Base-by-base conservation (phyloP, 495 filamentous ascomycete species). In the Saxophila tyrrhenica region DNA sequence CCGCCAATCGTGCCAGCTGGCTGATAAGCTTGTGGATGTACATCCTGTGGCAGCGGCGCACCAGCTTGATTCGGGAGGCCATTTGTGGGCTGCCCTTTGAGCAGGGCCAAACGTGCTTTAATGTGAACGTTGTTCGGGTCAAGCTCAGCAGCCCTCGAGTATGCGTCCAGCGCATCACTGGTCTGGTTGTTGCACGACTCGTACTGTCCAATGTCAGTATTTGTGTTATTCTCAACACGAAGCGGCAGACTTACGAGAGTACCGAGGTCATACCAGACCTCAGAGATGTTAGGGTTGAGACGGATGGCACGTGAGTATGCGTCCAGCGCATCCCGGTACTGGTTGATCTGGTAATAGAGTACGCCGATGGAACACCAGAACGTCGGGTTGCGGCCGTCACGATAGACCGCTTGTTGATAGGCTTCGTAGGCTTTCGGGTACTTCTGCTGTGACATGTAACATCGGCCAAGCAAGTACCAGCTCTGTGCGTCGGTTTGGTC, bases 321-420 rank as follows among this genome's bases (percentile, higher is more conserved):
- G 77, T 99, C 92, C 48, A 99, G 80, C 17, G 92, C 92, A 75
- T 99, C 92, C 48, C 92, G 83, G 69, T 99, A 99, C 75, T 99
- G 92, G 67, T 99, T 99, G 74, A 99, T 99, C 72, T 99, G 92
- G 72, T 97, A 99, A 66, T 99, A 99, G 38, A 99, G 80, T 17
- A 99, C 92, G 65, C 92, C 92, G 67, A 99, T 99, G 21, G 92
- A 99, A 73, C 94, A 97, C 92, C 92, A 99, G 75, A 99, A 99
- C 13, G 92, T 99, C 23, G 92, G 94, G 62, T 99, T 99, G 62
- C 92, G 83, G 21, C 94, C 94, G 66, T 99, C 92, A 51, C 92
- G 88, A 65, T 99, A 99, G 46, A 99, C 92, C 2, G 92, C 92
- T 71, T 99, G 92, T 65, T 99, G 92, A 65, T 99, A 99, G 11